Conservation (phyloP, 164 flowering plant species). For the Vitis rotundifolia region DNA sequence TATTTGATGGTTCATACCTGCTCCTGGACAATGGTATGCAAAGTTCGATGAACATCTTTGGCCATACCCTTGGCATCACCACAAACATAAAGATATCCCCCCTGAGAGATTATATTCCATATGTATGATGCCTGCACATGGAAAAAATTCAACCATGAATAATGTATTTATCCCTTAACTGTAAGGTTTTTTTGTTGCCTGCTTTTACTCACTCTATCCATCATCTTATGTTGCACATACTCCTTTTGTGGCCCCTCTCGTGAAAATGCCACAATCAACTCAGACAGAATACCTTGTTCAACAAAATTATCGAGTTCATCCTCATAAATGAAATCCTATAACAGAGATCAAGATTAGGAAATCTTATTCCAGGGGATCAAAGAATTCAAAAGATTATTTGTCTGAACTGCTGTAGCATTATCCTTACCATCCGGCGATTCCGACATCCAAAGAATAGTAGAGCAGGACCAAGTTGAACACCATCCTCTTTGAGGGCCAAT, state of each 20-base stretch:
- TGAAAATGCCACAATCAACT: slow-evolving; percentile 86
- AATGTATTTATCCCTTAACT: background rate
- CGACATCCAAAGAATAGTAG: slow-evolving; percentile 87
- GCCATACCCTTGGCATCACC: slow-evolving; percentile 99
- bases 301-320: slow-evolving; percentile 73
- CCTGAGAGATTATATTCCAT: slow-evolving; percentile 68
- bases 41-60: slow-evolving; percentile 81
- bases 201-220: slow-evolving; percentile 55
- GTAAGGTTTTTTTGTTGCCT: background rate
- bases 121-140: slow-evolving; percentile 59
- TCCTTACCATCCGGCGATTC: slow-evolving; percentile 68
- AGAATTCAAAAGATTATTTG: no score
- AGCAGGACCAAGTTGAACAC: slow-evolving; percentile 74
- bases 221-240: slow-evolving; percentile 93
- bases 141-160: background rate
- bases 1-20: slow-evolving; percentile 44
- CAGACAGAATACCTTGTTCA: slow-evolving; percentile 64
- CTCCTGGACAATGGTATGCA: slow-evolving; percentile 78
- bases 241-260: slow-evolving; percentile 86
- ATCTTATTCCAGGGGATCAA: background rate
- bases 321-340: slow-evolving; percentile 89
- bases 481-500: slow-evolving; percentile 59
- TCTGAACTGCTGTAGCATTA: background rate
- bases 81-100: slow-evolving; percentile 81
- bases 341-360: background rate